Percentiles rank a stretch among this genome's conserved stretches.
Evolutionary conservation across 2,329 filamentous ascomycete species (phyloP).

Genomic region (Cadophora luteo-olivacea): DNA sequence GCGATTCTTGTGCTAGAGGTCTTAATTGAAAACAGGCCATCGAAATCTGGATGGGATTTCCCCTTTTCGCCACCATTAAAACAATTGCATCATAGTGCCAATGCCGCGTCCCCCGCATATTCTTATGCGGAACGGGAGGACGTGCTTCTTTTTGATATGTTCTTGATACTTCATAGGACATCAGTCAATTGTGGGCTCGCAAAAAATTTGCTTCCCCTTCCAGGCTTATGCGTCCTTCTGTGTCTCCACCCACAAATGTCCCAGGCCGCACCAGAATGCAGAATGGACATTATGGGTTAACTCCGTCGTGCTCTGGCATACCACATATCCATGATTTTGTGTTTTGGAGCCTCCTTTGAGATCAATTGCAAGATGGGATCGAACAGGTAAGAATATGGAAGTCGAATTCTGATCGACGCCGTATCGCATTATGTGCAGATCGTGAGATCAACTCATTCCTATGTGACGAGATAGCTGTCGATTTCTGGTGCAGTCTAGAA

Average conservation of each 20-base stretch:
- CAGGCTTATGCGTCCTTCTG: neutral
- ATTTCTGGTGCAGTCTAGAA: neutral
- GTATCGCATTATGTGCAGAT: neutral
- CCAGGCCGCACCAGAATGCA: too few species aligned
- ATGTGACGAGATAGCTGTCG: neutral
- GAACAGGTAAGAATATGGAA: neutral
- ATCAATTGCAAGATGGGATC: neutral
- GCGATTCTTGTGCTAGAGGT: neutral
- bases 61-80: neutral
- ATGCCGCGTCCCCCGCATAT: neutral
- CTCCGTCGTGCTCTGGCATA: too few species aligned
- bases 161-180: neutral
- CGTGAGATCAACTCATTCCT: neutral
- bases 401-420: neutral
- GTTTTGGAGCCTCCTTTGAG: neutral
- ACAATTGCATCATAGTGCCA: slow-evolving; percentile 11
- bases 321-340: neutral
- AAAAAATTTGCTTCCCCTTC: neutral
- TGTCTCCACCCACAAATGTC: neutral
- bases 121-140: neutral
- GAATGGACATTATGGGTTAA: neutral
- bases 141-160: neutral
- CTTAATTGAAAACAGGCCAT: neutral
- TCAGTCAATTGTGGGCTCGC: neutral
- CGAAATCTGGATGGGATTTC: neutral